phyloP scores from a whole-genome alignment of 176 grass and related monocot genomes.

The Oryza officinalis region DNA sequence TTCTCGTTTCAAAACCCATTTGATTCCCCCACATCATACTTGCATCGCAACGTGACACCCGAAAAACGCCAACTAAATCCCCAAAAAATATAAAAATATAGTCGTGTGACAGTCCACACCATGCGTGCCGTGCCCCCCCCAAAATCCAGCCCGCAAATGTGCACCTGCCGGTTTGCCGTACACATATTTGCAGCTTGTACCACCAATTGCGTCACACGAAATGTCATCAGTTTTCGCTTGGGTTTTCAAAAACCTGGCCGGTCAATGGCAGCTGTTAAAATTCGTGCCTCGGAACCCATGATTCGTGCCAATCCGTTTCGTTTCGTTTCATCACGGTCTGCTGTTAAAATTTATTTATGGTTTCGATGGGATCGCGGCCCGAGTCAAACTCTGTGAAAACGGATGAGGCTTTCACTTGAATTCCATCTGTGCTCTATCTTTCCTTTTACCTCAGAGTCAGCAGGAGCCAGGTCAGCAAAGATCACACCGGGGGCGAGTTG shows the following conservation, averaged over 20 bases:
- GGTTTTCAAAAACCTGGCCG: neutral
- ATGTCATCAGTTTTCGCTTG: too few relatives aligned
- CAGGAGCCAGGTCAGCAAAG: neutral
- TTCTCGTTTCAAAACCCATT: neutral
- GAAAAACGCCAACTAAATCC: neutral
- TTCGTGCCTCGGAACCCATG: neutral
- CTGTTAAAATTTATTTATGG: slow-evolving; percentile 3
- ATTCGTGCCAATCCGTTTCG: slow-evolving; percentile 26
- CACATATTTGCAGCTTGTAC: too few relatives aligned
- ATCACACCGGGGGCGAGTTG: slow-evolving; percentile 5
- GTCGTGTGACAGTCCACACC: neutral
- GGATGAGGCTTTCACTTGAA: neutral
- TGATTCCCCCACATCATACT: neutral
- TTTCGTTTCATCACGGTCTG: neutral
- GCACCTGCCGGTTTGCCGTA: too few relatives aligned
- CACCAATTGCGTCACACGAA: too few relatives aligned
- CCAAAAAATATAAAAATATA: neutral
- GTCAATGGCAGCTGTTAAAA: neutral
- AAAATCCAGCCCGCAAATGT: too few relatives aligned
- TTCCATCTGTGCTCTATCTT: too few relatives aligned
- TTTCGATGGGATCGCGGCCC: neutral
- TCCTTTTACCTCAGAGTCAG: neutral
- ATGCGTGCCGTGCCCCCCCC: too few relatives aligned
- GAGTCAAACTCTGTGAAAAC: neutral
- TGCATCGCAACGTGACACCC: neutral